Base-by-base conservation (phyloP, 371 early-diverging fungal species). In the Zopfochytrium polystomum region DNA sequence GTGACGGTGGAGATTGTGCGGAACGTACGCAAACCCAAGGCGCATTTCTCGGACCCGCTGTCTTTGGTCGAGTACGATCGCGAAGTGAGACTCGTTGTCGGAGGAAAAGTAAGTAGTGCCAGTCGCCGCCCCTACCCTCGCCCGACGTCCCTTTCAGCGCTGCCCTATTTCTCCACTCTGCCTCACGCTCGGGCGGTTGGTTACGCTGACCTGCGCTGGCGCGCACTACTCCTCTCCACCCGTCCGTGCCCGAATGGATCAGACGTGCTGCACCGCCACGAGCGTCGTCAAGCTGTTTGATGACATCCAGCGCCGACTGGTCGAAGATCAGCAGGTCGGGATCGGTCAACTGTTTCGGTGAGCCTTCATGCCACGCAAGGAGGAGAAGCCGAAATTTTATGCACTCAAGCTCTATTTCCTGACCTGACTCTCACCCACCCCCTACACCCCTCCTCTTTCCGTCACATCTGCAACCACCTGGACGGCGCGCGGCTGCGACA, bases 341-440 rank as follows among this genome's bases (percentile, higher is more conserved):
- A 75, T 79, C 48, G 79, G 79, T 13, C 79, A 79, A 52, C 62
- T 79, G 55, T 79, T 79, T 56, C 54, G n/a, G n/a, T n/a, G n/a
- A n/a, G n/a, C n/a, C n/a, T n/a, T n/a, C n/a, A n/a, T n/a, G n/a
- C n/a, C n/a, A n/a, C n/a, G n/a, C n/a, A n/a, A n/a, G n/a, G n/a
- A n/a, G n/a, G n/a, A n/a, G n/a, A n/a, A n/a, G n/a, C n/a, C n/a
- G n/a, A n/a, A 73, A 63, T n/a, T n/a, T n/a, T 67, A 53, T 4
- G 55, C 55, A 11, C 7, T 30, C 18, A n/a, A 30, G 11, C 6
- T 31, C 22, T 46, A 5, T 29, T 13, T 27, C 18, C n/a, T n/a
- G n/a, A n/a, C 33, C 11, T 23, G 18, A 20, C 29, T 18, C n/a
- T n/a, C 18, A 15, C 23, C 18, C 27, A 48, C 33, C 13, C 18